phyloP scores from a whole-genome alignment of 2,329 filamentous ascomycete species.

The Talaromyces sp. region DNA sequence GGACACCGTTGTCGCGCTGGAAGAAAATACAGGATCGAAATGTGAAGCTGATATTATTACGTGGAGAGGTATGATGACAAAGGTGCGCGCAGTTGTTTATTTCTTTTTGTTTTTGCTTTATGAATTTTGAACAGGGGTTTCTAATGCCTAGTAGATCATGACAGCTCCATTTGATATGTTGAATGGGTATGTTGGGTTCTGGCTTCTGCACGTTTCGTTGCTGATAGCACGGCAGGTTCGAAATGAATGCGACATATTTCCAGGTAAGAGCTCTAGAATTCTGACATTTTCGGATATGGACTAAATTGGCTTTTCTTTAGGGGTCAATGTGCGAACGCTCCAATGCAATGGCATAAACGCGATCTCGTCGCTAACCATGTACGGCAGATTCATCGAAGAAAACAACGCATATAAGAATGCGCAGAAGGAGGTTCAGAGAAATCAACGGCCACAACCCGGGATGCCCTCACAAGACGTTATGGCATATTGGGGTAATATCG shows the following conservation, averaged over 20 bases:
- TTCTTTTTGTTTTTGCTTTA: background rate
- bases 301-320: slow-evolving; percentile 31
- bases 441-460: slow-evolving; percentile 47
- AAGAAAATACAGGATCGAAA: slow-evolving; percentile 62
- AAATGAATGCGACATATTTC: slow-evolving; percentile 91
- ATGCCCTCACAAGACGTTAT: slow-evolving; percentile 70
- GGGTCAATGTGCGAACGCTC: slow-evolving; percentile 48
- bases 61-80: slow-evolving; percentile 98
- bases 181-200: slow-evolving; percentile 59
- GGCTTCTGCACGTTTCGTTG: slow-evolving; percentile 9
- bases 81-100: slow-evolving; percentile 51
- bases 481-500: slow-evolving; percentile 76
- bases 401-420: slow-evolving; percentile 69
- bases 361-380: slow-evolving; percentile 12
- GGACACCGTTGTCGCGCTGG: slow-evolving; percentile 67
- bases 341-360: slow-evolving; percentile 9
- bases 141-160: slow-evolving; percentile 62
- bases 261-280: slow-evolving; percentile 55
- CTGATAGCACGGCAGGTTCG: slow-evolving; percentile 58
- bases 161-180: slow-evolving; percentile 74
- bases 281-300: slow-evolving; percentile 1
- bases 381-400: slow-evolving; percentile 80
- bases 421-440: slow-evolving; percentile 55
- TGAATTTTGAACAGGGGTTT: background rate
- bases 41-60: slow-evolving; percentile 78